Base-by-base conservation (phyloP, 768 basidiomycete species). In the Mycena filopes region DNA sequence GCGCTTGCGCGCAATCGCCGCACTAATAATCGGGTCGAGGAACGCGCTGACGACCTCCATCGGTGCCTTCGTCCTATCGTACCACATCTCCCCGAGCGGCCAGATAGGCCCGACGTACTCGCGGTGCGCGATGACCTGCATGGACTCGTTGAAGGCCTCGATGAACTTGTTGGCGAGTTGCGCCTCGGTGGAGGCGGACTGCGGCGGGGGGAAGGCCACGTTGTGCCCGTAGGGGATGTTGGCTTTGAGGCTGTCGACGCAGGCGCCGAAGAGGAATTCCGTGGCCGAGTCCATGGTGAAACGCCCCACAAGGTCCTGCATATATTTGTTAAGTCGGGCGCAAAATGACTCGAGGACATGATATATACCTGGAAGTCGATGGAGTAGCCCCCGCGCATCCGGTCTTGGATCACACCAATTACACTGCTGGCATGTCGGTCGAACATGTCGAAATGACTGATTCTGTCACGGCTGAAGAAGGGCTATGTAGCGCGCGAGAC, bases 261-360 rank as follows among this genome's bases (percentile, higher is more conserved):
- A 77, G 38, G 81, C 73, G 33, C 82, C 84, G 62, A 88, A 87
- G 28, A 89, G 81, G 67, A 87, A 89, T 48, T 87, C 85, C 0
- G 87, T 83, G 2, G 86, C 87, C 0, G 85, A 84, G 73, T 89
- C 88, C 58, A 89, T 77, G 0, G 88, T 89, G 72, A 88, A 89
- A 1, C 87, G 82, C 0, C 82, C 82, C 6, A 83, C 80, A 48
- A 85, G 77, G 57, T 88, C 87, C 84, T 87, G 29, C 15, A 23
- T n/a, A n/a, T n/a, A n/a, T n/a, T 43, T 33, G 26, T 23, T 15
- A 18, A 20, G 20, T 29, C 61, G 10, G 68, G 3, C n/a, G 11
- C 1, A 20, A 21, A 12, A 16, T 11, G 20, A 38, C 41, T 25
- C 29, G 2, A 21, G 2, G 20, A 26, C 1, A 16, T 25, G 26